Evolutionary conservation across 2,329 filamentous ascomycete genomes (phyloP), one percentile per base, ranked within the genome.

Genomic region (Simplicillium sp.): DNA sequence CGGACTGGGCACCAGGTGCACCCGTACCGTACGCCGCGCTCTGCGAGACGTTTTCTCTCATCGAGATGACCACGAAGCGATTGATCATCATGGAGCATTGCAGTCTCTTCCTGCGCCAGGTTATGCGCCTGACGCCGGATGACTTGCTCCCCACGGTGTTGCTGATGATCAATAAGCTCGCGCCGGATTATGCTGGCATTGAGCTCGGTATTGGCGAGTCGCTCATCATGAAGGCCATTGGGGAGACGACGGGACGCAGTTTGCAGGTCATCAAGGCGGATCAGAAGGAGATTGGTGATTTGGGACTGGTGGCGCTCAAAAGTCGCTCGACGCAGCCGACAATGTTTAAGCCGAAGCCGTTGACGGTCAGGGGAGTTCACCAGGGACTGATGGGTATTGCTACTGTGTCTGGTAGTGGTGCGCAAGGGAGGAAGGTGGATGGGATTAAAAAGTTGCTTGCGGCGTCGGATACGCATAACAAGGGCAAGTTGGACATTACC

Each of bases 121-220:
- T 98, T n/a, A 73, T 97, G 50, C 79, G 90, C 14, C 70, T 98
- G 29, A 96, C 88, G 0, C 92, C 92, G 0, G 72, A 81, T 13
- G 92, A 98, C 57, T 72, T 98, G 15, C 73, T 96, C 2, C 81
- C 89, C 0, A 95, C 87, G 0, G 82, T 97, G 17, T 72, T 95
- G 47, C 77, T 98, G 25, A 97, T 98, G 92, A 86, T 95, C 61
- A 96, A 96, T 65, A 97, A 97, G 60, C 77, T 98, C 18, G 92
- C 92, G 3, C 90, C 92, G 3, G 92, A 98, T 56, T 98, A 96
- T 59, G 84, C 89, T 34, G 92, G 92, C 15, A 89, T 98, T 47
- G 92, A 98, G 62, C 73, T 98, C 25, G 92, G 92, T n/a, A 98
- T 98, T 52, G 92, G 92, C 42, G 92, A 98, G 64, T 97, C 90